Percentiles rank a stretch among this genome's conserved stretches.
These are phyloP conservation scores for Solanum appendiculatum DNA, from an alignment of 257 asterid genomes.

Conservation along the genomic window DNA sequence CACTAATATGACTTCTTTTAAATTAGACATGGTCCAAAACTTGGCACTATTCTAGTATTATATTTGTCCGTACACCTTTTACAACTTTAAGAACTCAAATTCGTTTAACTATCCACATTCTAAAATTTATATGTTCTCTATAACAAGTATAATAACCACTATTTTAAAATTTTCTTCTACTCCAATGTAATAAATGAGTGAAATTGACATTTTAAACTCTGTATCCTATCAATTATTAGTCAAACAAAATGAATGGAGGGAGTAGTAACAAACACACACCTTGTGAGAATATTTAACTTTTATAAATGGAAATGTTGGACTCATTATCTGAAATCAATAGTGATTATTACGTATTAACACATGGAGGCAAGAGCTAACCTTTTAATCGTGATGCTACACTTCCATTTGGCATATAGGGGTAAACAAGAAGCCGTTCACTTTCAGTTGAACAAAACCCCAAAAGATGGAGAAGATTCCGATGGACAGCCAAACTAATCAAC, in stretches of 20 bases:
- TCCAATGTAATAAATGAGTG: too few relatives aligned
- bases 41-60: background rate
- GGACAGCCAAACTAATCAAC: conserved; percentile 85
- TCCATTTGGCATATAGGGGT: conserved; percentile 85
- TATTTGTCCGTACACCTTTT: background rate
- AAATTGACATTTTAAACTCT: too few relatives aligned
- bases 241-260: background rate
- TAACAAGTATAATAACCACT: too few relatives aligned
- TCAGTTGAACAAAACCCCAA: conserved; percentile 89
- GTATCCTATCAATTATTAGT: background rate
- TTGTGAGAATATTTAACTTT: background rate
- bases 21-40: background rate
- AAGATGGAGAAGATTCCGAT: conserved; percentile 80
- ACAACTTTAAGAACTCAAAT: background rate
- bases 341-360: background rate
- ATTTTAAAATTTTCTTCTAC: too few relatives aligned
- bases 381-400: conserved; percentile 77
- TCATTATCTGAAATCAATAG: background rate
- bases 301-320: background rate
- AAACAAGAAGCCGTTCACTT: conserved; percentile 79
- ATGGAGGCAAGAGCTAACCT: conserved; percentile 30
- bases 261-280: background rate
- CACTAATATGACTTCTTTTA: background rate
- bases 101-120: background rate
- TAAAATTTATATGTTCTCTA: background rate